These are phyloP conservation scores for Colletotrichum paranaense DNA, from an alignment of 2,329 filamentous ascomycete species.

Conservation along the genomic window DNA sequence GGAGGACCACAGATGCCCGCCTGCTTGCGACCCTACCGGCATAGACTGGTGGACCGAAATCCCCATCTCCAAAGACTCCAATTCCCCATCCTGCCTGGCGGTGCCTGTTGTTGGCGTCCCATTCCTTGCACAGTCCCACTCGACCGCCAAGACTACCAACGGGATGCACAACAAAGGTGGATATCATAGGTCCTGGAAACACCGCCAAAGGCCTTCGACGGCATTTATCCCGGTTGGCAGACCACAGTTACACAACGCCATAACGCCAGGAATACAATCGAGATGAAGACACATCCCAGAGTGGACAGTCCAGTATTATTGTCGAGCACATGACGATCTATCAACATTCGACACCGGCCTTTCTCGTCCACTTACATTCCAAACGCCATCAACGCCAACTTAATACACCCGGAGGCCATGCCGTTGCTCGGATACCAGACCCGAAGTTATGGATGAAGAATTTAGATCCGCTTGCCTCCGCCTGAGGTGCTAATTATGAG, in stretches of 20 bases:
- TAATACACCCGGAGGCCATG: background rate
- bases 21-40: conserved; percentile 17
- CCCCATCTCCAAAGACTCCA: conserved; percentile 8
- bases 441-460: background rate
- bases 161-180: conserved; percentile 8
- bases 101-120: conserved; percentile 1
- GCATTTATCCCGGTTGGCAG: background rate
- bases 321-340: background rate
- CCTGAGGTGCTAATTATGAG: background rate
- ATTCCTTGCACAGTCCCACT: conserved; percentile 11
- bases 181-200: background rate
- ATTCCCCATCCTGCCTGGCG: conserved; percentile 13
- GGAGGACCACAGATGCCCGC: conserved; percentile 10
- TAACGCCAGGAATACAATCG: background rate
- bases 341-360: conserved; percentile 1
- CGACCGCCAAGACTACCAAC: conserved; percentile 16
- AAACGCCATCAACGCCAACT: background rate
- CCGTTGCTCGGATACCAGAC: conserved; percentile 14
- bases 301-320: background rate
- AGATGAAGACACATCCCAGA: conserved; percentile 1
- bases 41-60: conserved; percentile 2
- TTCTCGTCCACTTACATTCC: background rate
- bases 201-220: background rate
- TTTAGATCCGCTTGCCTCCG: background rate
- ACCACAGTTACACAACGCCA: background rate